These are phyloP conservation scores for Phytophthora europaea DNA, from an alignment of 352 stramenopile species.

Conservation along the genomic window DNA sequence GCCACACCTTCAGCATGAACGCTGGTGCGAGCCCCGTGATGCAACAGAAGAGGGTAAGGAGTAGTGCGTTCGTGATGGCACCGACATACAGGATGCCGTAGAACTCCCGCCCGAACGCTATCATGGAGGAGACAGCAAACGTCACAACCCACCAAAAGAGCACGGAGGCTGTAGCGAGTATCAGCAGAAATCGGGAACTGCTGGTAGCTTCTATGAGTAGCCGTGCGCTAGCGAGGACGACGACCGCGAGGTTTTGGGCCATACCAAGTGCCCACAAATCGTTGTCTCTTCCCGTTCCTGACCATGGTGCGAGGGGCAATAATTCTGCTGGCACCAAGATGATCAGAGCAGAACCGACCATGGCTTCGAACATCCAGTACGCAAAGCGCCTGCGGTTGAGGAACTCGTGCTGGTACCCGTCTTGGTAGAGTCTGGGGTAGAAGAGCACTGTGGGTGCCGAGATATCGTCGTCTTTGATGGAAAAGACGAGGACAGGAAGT, in stretches of 20 bases:
- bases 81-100: conserved; percentile 64
- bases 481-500: conserved; percentile 73
- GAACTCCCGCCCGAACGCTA: conserved; percentile 71
- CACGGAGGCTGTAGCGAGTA: conserved; percentile 51
- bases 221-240: conserved; percentile 63
- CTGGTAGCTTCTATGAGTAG: conserved; percentile 61
- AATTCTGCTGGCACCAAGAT: conserved; percentile 55
- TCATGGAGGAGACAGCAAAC: conserved; percentile 55
- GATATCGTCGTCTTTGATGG: conserved; percentile 68
- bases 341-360: conserved; percentile 58
- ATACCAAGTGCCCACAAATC: conserved; percentile 76
- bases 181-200: conserved; percentile 30
- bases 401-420: conserved; percentile 60
- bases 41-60: conserved; percentile 48
- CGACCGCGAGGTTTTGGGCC: conserved; percentile 71
- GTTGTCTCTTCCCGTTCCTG: conserved; percentile 61
- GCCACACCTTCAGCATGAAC: conserved; percentile 42
- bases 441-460: conserved; percentile 50
- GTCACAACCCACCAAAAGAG: conserved; percentile 62
- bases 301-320: conserved; percentile 56
- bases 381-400: conserved; percentile 58
- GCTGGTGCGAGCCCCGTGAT: conserved; percentile 41
- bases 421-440: conserved; percentile 66
- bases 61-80: conserved; percentile 48
- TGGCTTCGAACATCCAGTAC: conserved; percentile 72